A percentile compares a stretch with the other conserved stretches of the same genome.
These are phyloP conservation scores for Phaeosphaeriaceae sp. DNA, from an alignment of 2,329 filamentous ascomycete genomes.

Conservation along the genomic window DNA sequence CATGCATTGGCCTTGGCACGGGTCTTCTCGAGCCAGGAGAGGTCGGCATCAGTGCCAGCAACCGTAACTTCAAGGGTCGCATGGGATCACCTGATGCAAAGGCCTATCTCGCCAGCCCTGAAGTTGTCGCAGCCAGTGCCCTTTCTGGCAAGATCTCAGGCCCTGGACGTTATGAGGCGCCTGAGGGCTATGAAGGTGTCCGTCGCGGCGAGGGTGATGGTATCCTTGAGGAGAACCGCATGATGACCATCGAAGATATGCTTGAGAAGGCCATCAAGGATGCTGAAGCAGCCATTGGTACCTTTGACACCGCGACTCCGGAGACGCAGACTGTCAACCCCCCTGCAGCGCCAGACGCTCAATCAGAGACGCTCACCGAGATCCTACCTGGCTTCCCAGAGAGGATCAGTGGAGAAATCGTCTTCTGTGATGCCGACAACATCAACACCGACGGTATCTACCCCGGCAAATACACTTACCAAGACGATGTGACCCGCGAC, in stretches of 20 bases:
- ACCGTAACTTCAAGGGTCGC: constrained; percentile 90
- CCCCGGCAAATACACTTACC: constrained; percentile 89
- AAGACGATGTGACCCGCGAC: constrained; percentile 77
- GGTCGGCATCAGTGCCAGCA: constrained; percentile 81
- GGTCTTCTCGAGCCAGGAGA: constrained; percentile 86
- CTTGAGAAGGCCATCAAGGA: constrained; percentile 75
- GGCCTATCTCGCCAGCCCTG: constrained; percentile 86
- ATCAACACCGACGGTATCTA: constrained; percentile 95
- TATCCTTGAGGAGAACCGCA: constrained; percentile 67
- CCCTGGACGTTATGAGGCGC: constrained; percentile 78
- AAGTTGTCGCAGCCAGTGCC: constrained; percentile 91
- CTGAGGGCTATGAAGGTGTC: constrained; percentile 71
- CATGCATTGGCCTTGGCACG: constrained; percentile 84
- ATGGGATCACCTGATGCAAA: constrained; percentile 84
- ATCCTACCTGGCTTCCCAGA: constrained; percentile 88
- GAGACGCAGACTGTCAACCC: constrained; percentile 42
- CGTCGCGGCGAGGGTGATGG: constrained; percentile 76
- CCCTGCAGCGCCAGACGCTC: constrained; percentile 33
- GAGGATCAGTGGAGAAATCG: constrained; percentile 81
- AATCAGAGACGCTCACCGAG: constrained; percentile 62
- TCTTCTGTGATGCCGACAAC: constrained; percentile 86
- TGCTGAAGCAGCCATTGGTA: constrained; percentile 68
- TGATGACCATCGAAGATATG: constrained; percentile 71
- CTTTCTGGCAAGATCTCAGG: constrained; percentile 75
- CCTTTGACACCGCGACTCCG: constrained; percentile 46